Evolutionary conservation across 441 rosid genomes (phyloP).

Genomic region (Erysimum pusillum): DNA sequence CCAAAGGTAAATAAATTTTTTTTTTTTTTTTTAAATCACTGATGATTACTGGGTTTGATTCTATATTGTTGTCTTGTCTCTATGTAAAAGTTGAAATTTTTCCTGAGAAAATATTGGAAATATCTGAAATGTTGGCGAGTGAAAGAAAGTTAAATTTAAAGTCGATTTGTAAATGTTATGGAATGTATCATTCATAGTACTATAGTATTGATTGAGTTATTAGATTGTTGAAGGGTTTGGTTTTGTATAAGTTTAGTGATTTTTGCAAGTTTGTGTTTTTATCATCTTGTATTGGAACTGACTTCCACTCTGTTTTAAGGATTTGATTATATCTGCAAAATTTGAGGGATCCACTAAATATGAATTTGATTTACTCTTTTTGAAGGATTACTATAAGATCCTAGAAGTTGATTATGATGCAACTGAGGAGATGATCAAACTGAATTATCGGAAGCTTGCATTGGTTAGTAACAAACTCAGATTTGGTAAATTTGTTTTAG

Average conservation of each 20-base stretch:
- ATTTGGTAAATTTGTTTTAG: background rate
- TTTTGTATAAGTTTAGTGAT: background rate
- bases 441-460: constrained; percentile 78
- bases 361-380: constrained; percentile 1
- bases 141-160: background rate
- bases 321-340: background rate
- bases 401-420: constrained; percentile 85
- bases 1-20: constrained; percentile 52
- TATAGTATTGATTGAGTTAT: background rate
- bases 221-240: background rate
- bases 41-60: constrained; percentile 19
- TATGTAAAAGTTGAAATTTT: constrained; percentile 11
- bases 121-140: background rate
- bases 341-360: background rate
- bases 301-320: background rate
- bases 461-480: constrained; percentile 57
- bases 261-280: constrained; percentile 9
- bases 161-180: background rate
- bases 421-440: constrained; percentile 71
- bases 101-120: background rate
- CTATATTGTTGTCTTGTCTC: constrained; percentile 10
- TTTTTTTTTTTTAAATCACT: background rate
- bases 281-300: background rate
- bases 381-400: constrained; percentile 80
- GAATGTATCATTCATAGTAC: background rate